phyloP scores from a whole-genome alignment of 176 grass and related monocot species.

The Thalia dealbata region DNA sequence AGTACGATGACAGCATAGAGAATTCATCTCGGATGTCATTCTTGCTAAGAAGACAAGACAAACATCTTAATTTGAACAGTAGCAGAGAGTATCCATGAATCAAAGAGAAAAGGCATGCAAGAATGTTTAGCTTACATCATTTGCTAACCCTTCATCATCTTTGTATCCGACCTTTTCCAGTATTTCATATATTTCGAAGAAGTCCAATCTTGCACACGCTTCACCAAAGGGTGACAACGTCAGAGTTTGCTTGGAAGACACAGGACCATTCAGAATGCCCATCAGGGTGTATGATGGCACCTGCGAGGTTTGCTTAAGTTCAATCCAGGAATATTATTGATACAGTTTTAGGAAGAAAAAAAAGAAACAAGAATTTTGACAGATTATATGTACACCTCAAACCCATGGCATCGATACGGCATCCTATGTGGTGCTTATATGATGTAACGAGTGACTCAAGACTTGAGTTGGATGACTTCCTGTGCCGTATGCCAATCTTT shows the following conservation, averaged over 20 bases:
- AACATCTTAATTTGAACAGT: neutral
- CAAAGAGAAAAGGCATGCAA: neutral
- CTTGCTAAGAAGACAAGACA: neutral
- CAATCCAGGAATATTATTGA: neutral
- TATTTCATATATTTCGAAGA: slow-evolving; percentile 77
- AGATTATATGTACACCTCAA: too few species aligned
- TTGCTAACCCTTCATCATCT: slow-evolving; percentile 71
- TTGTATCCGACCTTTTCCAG: slow-evolving; percentile 67
- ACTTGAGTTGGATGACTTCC: too few species aligned
- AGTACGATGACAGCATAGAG: neutral
- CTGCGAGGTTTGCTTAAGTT: slow-evolving; percentile 22
- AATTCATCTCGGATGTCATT: neutral
- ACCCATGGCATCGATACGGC: too few species aligned
- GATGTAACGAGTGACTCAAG: too few species aligned
- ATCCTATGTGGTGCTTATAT: too few species aligned
- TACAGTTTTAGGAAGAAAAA: neutral
- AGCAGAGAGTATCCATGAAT: neutral
- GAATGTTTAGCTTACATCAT: slow-evolving; percentile 45
- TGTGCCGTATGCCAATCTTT: too few species aligned
- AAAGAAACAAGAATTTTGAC: neutral
- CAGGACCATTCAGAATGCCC: slow-evolving; percentile 26
- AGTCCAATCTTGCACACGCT: slow-evolving; percentile 78
- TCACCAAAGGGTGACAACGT: slow-evolving; percentile 64
- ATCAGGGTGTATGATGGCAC: slow-evolving; percentile 62
- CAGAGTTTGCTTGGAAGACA: slow-evolving; percentile 26